A percentile compares a stretch with the other conserved stretches of the same genome.
phyloP scores from a whole-genome alignment of 805 yeast genomes.

The Metschnikowia reukaufii region DNA sequence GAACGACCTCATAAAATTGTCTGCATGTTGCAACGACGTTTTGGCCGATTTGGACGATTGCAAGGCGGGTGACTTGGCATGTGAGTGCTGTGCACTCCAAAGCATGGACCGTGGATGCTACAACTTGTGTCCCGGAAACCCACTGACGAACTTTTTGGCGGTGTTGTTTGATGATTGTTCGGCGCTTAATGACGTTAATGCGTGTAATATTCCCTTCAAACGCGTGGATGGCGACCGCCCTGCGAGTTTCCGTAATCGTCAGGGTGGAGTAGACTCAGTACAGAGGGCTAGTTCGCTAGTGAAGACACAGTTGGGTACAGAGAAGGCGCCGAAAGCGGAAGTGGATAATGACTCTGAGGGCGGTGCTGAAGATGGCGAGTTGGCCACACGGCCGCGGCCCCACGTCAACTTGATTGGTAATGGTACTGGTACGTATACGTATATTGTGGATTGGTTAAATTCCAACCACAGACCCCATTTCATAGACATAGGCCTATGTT shows the following conservation, averaged over 20 bases:
- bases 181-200: conserved; percentile 48
- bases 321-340: not conserved
- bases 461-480: no score
- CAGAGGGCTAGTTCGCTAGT: conserved; percentile 12
- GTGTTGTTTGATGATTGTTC: conserved; percentile 48
- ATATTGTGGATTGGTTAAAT: no score
- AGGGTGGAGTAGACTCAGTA: conserved; percentile 7
- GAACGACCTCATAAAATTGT: conserved; percentile 42
- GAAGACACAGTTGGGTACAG: conserved; percentile 10
- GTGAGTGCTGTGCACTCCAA: conserved; percentile 58
- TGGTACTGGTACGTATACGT: conserved; percentile 5
- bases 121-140: conserved; percentile 49
- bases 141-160: conserved; percentile 47
- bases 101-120: conserved; percentile 46
- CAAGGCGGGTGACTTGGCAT: conserved; percentile 53
- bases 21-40: conserved; percentile 48
- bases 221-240: conserved; percentile 35
- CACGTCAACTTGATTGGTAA: conserved; percentile 11
- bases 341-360: not conserved
- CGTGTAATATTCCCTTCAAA: conserved; percentile 51
- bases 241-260: conserved; percentile 12
- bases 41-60: conserved; percentile 48
- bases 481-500: no score
- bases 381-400: conserved; percentile 5
- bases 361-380: not conserved